These are phyloP conservation scores for Zygosaccharomyces pseudobailii DNA, from an alignment of 1,139 yeast species.

Conservation along the genomic window DNA sequence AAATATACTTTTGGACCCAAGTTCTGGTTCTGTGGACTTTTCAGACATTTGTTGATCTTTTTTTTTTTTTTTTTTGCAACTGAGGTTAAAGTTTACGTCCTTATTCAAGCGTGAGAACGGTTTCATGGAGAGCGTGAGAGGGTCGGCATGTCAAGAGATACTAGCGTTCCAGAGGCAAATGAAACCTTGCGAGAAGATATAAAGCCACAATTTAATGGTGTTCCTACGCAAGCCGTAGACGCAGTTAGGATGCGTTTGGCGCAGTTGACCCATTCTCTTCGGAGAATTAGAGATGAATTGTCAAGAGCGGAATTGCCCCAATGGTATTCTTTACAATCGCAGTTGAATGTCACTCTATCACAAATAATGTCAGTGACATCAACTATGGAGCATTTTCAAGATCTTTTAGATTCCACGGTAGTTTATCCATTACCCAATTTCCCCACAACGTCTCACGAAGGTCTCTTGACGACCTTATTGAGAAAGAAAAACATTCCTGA, in stretches of 20 bases:
- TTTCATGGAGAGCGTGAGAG: background rate
- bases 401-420: conserved; percentile 57
- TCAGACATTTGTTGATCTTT: conserved; percentile 11
- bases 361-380: conserved; percentile 72
- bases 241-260: conserved; percentile 55
- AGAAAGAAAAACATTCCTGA: conserved; percentile 88
- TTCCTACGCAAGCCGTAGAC: conserved; percentile 58
- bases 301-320: conserved; percentile 36
- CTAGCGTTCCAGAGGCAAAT: conserved; percentile 7
- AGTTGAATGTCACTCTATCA: conserved; percentile 74
- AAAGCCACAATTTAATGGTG: conserved; percentile 35
- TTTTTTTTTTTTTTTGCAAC: background rate
- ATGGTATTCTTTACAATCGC: conserved; percentile 60
- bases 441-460: conserved; percentile 81
- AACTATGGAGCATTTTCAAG: conserved; percentile 59
- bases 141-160: conserved; percentile 6
- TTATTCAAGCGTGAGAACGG: background rate
- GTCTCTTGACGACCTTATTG: conserved; percentile 71
- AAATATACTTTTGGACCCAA: conserved; percentile 37
- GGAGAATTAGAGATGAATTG: conserved; percentile 43
- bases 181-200: conserved; percentile 18
- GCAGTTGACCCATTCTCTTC: conserved; percentile 46
- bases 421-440: conserved; percentile 79
- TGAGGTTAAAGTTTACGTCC: too few species aligned
- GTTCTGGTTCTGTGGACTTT: conserved; percentile 4